Evolutionary conservation across 148 eudicot genomes (phyloP).

Genomic region (Selenicereus undatus): DNA sequence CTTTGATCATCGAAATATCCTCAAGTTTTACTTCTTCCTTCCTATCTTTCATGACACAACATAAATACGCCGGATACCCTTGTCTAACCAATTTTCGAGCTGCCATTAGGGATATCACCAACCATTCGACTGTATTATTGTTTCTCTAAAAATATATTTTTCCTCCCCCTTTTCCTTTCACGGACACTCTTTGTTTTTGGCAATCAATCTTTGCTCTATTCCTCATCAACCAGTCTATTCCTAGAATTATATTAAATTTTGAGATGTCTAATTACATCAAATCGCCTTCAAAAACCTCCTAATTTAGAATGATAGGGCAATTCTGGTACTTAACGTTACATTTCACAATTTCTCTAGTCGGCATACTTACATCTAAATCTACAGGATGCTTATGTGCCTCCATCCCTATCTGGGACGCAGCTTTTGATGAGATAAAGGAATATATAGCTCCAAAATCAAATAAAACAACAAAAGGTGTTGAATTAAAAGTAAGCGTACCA

Average conservation of each 20-base stretch:
- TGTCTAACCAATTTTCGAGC: not conserved
- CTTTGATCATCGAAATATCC: not conserved
- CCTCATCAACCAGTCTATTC: not conserved
- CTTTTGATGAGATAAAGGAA: too few species aligned
- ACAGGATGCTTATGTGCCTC: too few species aligned
- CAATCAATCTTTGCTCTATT: not conserved
- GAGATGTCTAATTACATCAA: too few species aligned
- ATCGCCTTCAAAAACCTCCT: not conserved
- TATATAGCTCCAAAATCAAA: too few species aligned
- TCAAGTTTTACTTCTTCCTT: not conserved
- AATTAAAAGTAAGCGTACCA: too few species aligned
- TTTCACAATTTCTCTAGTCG: too few species aligned
- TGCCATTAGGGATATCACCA: not conserved
- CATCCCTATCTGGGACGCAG: too few species aligned
- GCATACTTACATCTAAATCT: too few species aligned
- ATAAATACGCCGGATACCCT: not conserved
- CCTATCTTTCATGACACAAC: not conserved
- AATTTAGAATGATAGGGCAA: not conserved
- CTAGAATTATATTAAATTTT: not conserved
- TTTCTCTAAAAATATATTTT: not conserved
- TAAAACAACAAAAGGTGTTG: too few species aligned
- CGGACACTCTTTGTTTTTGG: not conserved
- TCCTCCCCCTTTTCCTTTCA: not conserved
- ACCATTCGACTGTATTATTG: not conserved
- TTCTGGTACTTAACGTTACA: not conserved